phyloP scores from a whole-genome alignment of 176 grass and related monocot genomes.

The Carex pumila region DNA sequence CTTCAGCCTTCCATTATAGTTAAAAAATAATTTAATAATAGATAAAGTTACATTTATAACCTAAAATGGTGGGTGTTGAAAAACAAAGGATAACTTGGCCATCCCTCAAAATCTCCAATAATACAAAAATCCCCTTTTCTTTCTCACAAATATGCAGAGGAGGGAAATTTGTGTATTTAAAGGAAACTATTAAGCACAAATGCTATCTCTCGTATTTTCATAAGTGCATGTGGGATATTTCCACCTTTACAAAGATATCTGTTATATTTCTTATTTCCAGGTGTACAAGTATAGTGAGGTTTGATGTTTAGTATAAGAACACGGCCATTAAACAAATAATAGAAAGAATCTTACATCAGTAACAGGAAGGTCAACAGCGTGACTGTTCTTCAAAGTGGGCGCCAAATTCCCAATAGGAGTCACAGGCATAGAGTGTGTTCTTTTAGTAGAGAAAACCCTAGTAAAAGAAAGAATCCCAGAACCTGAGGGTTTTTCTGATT shows the following conservation, averaged over 20 bases:
- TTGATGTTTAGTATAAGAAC: constrained; percentile 11
- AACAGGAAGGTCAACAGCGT: constrained; percentile 37
- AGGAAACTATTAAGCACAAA: neutral
- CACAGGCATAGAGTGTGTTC: constrained; percentile 77
- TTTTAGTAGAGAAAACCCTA: constrained; percentile 73
- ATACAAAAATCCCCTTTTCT: neutral
- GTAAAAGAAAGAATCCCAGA: constrained; percentile 62
- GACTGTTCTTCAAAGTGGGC: constrained; percentile 33
- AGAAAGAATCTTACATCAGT: constrained; percentile 43
- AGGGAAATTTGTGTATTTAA: neutral
- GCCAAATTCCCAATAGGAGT: constrained; percentile 49
- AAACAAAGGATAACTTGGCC: neutral
- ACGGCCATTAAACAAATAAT: neutral
- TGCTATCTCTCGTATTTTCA: neutral
- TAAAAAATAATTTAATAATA: neutral
- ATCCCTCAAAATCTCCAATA: neutral
- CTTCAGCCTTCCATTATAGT: constrained; percentile 42
- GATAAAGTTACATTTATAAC: neutral
- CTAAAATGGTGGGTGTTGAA: neutral
- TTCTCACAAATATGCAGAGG: neutral
- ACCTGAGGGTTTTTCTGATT: constrained; percentile 38
- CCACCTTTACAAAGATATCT: neutral
- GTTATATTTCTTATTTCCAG: neutral
- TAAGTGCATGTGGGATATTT: neutral
- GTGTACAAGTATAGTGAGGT: neutral